Base-by-base conservation (phyloP, 352 stramenopile genomes). In the Pythium sukuiense region DNA sequence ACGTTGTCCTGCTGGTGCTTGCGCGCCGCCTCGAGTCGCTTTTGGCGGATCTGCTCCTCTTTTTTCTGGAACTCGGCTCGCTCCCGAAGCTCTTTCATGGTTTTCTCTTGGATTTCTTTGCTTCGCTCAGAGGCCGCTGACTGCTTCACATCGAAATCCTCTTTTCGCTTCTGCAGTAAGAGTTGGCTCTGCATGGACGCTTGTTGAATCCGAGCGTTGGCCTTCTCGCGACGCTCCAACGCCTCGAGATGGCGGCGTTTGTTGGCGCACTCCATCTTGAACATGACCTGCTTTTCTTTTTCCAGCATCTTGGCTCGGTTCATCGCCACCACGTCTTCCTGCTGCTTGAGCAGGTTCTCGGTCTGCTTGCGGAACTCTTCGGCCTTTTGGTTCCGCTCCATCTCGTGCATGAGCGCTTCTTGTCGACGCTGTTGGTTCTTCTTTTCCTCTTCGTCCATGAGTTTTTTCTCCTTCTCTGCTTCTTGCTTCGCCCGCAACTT, bases 311-410 rank as follows among this genome's bases (percentile, higher is more conserved):
- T 70, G 20, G 77, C 62, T 4, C 81, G 65, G 55, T 88, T 90
- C 29, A 59, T 67, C 3, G 64, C 67, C 0, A 90, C 71, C 11
- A 78, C 54, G 26, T 86, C 77, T 67, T 92, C 85, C 43, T 93
- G 85, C 27, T 90, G 80, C 29, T 77, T 62, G 11, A 92, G 50
- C n/a, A 93, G 48, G 18, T 72, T 70, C 24, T 90, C 80, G 0
- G 85, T 92, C 27, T 93, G 80, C 30, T 64, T 64, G 26, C 74
- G 68, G 67, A 89, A 91, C 29, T 85, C 80, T n/a, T 93, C 85
- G 14, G 85, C 79, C 64, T 90, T 91, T 32, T 79, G 59, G 14
- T 76, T 79, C 41, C 81, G 75, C 64, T 91, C 83, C 2, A 76
- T 41, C 27, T 93, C 85, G 4, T 76, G 71, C 33, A 89, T 70